A percentile compares a stretch with the other conserved stretches of the same genome.
phyloP scores from a whole-genome alignment of 306 rosid genomes.

The Prunus davidiana region DNA sequence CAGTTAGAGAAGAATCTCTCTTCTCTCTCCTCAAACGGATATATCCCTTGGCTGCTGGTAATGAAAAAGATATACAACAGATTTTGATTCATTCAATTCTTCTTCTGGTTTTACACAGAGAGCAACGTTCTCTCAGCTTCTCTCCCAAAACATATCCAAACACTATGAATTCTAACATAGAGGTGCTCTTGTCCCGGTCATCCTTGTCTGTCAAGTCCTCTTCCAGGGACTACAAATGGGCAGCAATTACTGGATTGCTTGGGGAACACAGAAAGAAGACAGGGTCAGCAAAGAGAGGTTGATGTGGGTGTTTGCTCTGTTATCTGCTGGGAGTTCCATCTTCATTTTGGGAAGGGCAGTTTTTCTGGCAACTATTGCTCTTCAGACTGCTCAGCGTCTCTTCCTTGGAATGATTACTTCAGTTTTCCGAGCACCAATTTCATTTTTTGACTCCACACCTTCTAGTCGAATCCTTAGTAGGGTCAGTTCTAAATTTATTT shows the following conservation, averaged over 20 bases:
- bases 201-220: slow-evolving; percentile 68
- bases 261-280: slow-evolving; percentile 61
- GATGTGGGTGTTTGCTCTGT: slow-evolving; percentile 48
- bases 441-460: slow-evolving; percentile 73
- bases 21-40: too few relatives aligned
- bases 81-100: too few relatives aligned
- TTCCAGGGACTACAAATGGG: slow-evolving; percentile 79
- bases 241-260: slow-evolving; percentile 87
- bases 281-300: slow-evolving; percentile 39
- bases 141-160: too few relatives aligned
- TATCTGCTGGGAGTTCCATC: slow-evolving; percentile 73
- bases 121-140: too few relatives aligned
- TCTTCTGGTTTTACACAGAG: too few relatives aligned
- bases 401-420: slow-evolving; percentile 63
- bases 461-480: slow-evolving; percentile 73
- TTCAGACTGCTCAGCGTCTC: slow-evolving; percentile 70
- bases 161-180: too few relatives aligned
- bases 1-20: too few relatives aligned
- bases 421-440: slow-evolving; percentile 71
- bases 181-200: slow-evolving; percentile 75
- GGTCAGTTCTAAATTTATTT: slow-evolving; percentile 30
- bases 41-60: too few relatives aligned
- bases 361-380: slow-evolving; percentile 56
- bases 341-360: slow-evolving; percentile 75
- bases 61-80: too few relatives aligned